Conservation (phyloP, 2,329 filamentous ascomycete genomes). For the Plectosphaerella sp. region DNA sequence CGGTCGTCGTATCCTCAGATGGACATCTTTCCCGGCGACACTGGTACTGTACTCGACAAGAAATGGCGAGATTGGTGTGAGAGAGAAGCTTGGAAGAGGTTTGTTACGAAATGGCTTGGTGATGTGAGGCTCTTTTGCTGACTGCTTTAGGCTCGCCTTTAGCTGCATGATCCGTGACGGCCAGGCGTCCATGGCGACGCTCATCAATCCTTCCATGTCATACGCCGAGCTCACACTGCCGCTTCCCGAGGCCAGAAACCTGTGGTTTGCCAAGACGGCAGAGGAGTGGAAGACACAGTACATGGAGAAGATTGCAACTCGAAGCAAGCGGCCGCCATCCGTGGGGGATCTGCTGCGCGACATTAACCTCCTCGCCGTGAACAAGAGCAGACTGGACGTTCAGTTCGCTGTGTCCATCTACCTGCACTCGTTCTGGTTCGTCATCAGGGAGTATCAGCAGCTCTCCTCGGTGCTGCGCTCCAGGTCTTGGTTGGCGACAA, state of each 20-base stretch:
- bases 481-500: slow-evolving; percentile 39
- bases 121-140: slow-evolving; percentile 7
- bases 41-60: slow-evolving; percentile 49
- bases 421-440: slow-evolving; percentile 60
- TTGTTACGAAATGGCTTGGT: slow-evolving; percentile 1
- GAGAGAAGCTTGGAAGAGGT: slow-evolving; percentile 63
- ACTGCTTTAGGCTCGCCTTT: slow-evolving; percentile 48
- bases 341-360: slow-evolving; percentile 54
- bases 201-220: slow-evolving; percentile 61
- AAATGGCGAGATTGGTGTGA: slow-evolving; percentile 65
- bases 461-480: slow-evolving; percentile 45
- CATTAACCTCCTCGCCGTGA: slow-evolving; percentile 43
- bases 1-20: slow-evolving; percentile 49
- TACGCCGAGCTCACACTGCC: slow-evolving; percentile 66
- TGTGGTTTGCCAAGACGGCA: slow-evolving; percentile 64
- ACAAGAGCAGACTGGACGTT: slow-evolving; percentile 48
- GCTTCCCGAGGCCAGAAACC: slow-evolving; percentile 53
- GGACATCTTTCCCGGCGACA: slow-evolving; percentile 46
- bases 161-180: slow-evolving; percentile 62
- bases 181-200: slow-evolving; percentile 62
- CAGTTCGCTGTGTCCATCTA: slow-evolving; percentile 55
- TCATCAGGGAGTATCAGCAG: slow-evolving; percentile 63
- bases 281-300: slow-evolving; percentile 61
- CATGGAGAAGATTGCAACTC: slow-evolving; percentile 33
- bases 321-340: slow-evolving; percentile 41